Percentiles rank a stretch among this genome's conserved stretches.
Conservation (phyloP, 805 yeast species). For the Yamadazyma insecticola region DNA sequence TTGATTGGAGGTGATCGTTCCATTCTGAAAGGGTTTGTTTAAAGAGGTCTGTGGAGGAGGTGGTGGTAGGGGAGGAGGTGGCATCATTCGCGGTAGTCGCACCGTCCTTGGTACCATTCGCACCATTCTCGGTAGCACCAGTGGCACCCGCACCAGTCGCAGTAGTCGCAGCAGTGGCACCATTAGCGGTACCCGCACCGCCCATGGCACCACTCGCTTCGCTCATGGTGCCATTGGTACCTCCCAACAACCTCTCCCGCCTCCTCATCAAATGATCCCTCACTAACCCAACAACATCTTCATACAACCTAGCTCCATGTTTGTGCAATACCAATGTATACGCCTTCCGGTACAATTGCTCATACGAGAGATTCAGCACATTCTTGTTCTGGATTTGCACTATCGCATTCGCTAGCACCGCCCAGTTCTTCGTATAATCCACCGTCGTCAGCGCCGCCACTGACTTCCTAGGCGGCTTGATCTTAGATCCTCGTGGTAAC, state of each 20-base stretch:
- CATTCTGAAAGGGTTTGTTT: slow-evolving; percentile 44
- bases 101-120: too few species aligned
- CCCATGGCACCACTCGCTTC: too few species aligned
- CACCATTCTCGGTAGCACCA: too few species aligned
- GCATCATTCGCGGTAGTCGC: too few species aligned
- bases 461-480: slow-evolving; percentile 60
- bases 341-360: slow-evolving; percentile 74
- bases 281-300: slow-evolving; percentile 49
- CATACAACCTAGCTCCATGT: slow-evolving; percentile 61
- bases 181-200: too few species aligned
- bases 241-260: slow-evolving; percentile 16
- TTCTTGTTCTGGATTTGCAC: slow-evolving; percentile 65
- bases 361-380: slow-evolving; percentile 73
- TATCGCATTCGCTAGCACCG: slow-evolving; percentile 60
- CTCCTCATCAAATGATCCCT: slow-evolving; percentile 37
- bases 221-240: too few species aligned
- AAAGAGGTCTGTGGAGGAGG: too few species aligned
- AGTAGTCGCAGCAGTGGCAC: too few species aligned
- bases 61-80: too few species aligned
- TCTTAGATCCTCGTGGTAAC: slow-evolving; percentile 46
- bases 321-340: slow-evolving; percentile 72
- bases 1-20: slow-evolving; percentile 67
- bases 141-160: too few species aligned
- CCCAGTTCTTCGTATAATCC: slow-evolving; percentile 43
- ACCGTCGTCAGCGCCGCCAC: slow-evolving; percentile 12